phyloP scores from a whole-genome alignment of 768 basidiomycete species.

The Pleurotus giganteus region DNA sequence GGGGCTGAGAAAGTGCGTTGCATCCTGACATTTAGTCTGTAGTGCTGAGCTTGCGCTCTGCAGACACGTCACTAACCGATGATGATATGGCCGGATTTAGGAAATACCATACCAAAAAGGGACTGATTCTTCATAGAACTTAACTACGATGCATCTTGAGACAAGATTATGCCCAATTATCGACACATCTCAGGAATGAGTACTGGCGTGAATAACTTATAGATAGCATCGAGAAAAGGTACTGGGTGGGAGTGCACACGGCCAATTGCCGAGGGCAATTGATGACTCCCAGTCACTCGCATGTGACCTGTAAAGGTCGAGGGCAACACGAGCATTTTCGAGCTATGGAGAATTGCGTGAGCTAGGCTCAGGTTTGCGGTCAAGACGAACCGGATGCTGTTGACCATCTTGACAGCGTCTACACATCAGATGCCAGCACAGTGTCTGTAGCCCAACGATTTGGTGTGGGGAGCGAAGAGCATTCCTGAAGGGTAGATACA shows the following conservation, averaged over 20 bases:
- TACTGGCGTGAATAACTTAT: conserved; percentile 26
- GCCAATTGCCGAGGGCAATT: conserved; percentile 65
- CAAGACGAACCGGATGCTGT: conserved; percentile 57
- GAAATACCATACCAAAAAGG: neutral
- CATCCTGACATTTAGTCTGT: neutral
- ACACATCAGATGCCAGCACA: conserved; percentile 82
- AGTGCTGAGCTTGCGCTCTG: neutral
- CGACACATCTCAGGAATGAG: neutral
- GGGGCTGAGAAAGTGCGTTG: conserved; percentile 61
- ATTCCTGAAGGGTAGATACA: conserved; percentile 49
- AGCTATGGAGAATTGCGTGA: conserved; percentile 41
- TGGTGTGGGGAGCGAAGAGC: conserved; percentile 55
- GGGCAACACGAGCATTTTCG: conserved; percentile 69
- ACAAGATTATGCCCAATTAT: neutral
- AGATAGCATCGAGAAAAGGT: conserved; percentile 80
- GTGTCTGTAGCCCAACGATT: conserved; percentile 70
- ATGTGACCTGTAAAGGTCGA: conserved; percentile 57
- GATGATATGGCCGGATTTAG: neutral
- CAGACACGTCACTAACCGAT: conserved; percentile 9
- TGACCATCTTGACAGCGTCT: conserved; percentile 73
- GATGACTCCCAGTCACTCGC: conserved; percentile 65
- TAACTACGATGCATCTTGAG: neutral
- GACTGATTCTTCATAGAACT: neutral
- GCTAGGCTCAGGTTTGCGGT: neutral
- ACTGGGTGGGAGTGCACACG: conserved; percentile 71